phyloP scores from a whole-genome alignment of 1,139 yeast species.

The Yamadazyma atlantica region DNA sequence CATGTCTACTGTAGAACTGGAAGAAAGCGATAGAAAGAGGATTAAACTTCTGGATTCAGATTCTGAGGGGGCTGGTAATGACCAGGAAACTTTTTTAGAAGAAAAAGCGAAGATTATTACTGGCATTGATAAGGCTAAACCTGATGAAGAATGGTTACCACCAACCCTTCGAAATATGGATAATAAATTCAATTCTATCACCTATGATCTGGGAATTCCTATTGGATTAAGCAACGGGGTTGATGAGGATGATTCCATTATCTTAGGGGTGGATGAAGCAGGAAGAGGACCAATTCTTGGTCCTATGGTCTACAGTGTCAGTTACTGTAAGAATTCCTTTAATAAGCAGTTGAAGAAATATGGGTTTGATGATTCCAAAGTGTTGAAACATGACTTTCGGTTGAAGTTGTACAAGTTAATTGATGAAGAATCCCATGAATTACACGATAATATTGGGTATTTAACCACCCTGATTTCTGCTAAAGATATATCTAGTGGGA shows the following conservation, averaged over 20 bases:
- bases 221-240: slow-evolving; percentile 13
- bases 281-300: slow-evolving; percentile 98
- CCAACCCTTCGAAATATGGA: slow-evolving; percentile 29
- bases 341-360: slow-evolving; percentile 52
- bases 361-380: slow-evolving; percentile 93
- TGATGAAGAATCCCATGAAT: slow-evolving; percentile 45
- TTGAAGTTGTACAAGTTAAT: slow-evolving; percentile 58
- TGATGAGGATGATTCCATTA: slow-evolving; percentile 24
- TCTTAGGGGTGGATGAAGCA: slow-evolving; percentile 95
- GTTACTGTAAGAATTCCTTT: slow-evolving; percentile 66
- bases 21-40: neutral
- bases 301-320: slow-evolving; percentile 94
- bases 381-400: slow-evolving; percentile 72
- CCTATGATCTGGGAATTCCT: slow-evolving; percentile 37
- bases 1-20: neutral
- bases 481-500: slow-evolving; percentile 81
- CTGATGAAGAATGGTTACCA: slow-evolving; percentile 26
- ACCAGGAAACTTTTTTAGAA: neutral
- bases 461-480: slow-evolving; percentile 85
- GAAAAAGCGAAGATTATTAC: neutral
- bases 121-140: neutral
- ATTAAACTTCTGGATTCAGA: too few species aligned
- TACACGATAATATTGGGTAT: slow-evolving; percentile 74
- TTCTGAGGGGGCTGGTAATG: neutral
- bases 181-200: slow-evolving; percentile 30